Evolutionary conservation across 2,329 filamentous ascomycete species (phyloP).

Genomic region (Metarhizium robertsii): DNA sequence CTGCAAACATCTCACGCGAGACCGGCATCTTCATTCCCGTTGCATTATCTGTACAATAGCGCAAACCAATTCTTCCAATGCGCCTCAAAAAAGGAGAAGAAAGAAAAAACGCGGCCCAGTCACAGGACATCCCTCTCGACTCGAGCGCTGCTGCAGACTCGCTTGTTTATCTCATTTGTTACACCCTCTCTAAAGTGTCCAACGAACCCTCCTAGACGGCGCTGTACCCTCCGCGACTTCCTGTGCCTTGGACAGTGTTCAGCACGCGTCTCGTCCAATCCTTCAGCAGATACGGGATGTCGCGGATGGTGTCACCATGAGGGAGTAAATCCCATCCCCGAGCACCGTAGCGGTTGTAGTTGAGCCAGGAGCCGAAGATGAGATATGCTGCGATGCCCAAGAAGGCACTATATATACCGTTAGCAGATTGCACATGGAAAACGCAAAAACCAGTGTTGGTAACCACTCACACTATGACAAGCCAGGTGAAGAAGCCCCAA

Average conservation of each 20-base stretch:
- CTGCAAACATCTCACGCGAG: not conserved
- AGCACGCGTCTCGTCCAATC: conserved; percentile 76
- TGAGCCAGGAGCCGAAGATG: conserved; percentile 97
- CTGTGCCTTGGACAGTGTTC: conserved; percentile 74
- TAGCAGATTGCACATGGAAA: not conserved
- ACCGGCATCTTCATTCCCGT: not conserved
- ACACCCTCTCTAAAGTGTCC: not conserved
- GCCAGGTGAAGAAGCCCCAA: conserved; percentile 98
- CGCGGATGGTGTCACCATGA: conserved; percentile 84
- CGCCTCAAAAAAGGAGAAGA: too few relatives aligned
- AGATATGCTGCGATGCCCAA: conserved; percentile 79
- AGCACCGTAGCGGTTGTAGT: conserved; percentile 94
- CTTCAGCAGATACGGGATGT: conserved; percentile 84
- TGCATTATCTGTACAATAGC: conserved; percentile 14
- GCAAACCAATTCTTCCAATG: conserved; percentile 8
- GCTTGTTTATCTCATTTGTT: not conserved
- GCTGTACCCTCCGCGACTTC: conserved; percentile 84
- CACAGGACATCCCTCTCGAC: not conserved
- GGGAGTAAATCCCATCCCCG: conserved; percentile 92
- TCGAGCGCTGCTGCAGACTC: not conserved
- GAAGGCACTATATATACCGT: conserved; percentile 54
- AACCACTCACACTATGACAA: conserved; percentile 74
- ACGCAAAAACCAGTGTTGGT: not conserved
- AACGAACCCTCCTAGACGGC: conserved; percentile 54
- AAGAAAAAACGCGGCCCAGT: conserved; percentile 13